These are phyloP conservation scores for Gryganskiella cystojenkinii DNA, from an alignment of 192 early-diverging fungal species.

Conservation along the genomic window DNA sequence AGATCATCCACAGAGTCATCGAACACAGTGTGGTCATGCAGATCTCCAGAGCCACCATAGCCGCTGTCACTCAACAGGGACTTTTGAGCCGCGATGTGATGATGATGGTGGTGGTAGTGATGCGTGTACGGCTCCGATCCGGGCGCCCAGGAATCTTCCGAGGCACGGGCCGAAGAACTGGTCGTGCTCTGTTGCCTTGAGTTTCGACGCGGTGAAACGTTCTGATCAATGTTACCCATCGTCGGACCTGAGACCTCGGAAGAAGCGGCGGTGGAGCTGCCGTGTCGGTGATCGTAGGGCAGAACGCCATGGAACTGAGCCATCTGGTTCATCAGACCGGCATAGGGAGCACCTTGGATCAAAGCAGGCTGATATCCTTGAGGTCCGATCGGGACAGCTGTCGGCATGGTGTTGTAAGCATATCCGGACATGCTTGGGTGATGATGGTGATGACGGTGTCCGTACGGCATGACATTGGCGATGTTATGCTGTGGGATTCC, in stretches of 20 bases:
- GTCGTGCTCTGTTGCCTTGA: constrained; percentile 18
- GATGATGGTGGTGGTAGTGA: background rate
- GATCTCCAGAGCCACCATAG: background rate
- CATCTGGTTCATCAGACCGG: background rate
- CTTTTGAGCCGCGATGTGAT: constrained; percentile 7
- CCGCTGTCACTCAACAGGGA: constrained; percentile 25
- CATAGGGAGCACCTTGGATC: background rate
- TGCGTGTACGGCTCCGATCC: background rate
- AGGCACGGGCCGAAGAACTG: constrained; percentile 14
- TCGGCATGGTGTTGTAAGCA: background rate
- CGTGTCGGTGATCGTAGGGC: background rate
- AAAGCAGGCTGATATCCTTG: background rate
- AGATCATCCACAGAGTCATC: background rate
- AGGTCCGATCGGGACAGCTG: background rate
- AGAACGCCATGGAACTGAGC: background rate
- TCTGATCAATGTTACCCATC: background rate
- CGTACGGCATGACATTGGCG: background rate
- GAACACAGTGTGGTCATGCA: background rate
- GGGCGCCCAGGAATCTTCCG: constrained; percentile 29
- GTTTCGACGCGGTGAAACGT: constrained; percentile 2
- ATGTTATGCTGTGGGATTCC: constrained; percentile 1
- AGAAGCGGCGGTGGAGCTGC: background rate
- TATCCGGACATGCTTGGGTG: background rate
- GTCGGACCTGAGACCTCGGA: background rate
- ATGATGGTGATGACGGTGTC: background rate